Evolutionary conservation across 106 monocot genomes (phyloP).

Genomic region (Acanthochlamys bracteata): DNA sequence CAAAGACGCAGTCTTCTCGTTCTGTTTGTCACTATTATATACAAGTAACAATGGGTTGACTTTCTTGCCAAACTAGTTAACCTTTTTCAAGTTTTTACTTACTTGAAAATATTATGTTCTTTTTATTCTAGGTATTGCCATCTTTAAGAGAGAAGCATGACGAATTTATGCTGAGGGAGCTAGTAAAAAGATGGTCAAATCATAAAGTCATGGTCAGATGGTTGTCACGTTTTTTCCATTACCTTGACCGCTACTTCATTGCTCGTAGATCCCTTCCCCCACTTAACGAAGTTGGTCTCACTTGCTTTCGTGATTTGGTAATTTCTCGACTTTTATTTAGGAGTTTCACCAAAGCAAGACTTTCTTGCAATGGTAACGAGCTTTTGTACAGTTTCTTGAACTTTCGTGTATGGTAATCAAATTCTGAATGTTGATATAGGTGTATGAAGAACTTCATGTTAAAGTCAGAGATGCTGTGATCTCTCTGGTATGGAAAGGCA

Average conservation of each 20-base stretch:
- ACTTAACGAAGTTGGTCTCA: conserved; percentile 55
- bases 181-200: conserved; percentile 63
- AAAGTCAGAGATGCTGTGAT: conserved; percentile 65
- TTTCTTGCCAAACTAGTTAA: too few relatives aligned
- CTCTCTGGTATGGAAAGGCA: conserved; percentile 28
- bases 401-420: not conserved
- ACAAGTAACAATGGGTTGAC: too few relatives aligned
- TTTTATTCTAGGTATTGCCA: conserved; percentile 45
- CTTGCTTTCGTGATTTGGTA: conserved; percentile 62
- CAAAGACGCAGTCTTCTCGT: too few relatives aligned
- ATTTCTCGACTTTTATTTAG: not conserved
- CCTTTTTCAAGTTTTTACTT: too few relatives aligned
- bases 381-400: not conserved
- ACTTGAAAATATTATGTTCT: not conserved
- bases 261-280: conserved; percentile 48
- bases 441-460: conserved; percentile 48
- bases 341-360: too few relatives aligned
- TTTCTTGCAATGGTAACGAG: too few relatives aligned
- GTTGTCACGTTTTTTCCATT: conserved; percentile 62
- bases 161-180: conserved; percentile 67
- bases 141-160: conserved; percentile 70
- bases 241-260: conserved; percentile 65
- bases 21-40: too few relatives aligned
- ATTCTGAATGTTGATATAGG: conserved; percentile 17
- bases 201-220: conserved; percentile 75